phyloP scores from a whole-genome alignment of 2,329 filamentous ascomycete genomes.

The Fusarium sarcochroum region DNA sequence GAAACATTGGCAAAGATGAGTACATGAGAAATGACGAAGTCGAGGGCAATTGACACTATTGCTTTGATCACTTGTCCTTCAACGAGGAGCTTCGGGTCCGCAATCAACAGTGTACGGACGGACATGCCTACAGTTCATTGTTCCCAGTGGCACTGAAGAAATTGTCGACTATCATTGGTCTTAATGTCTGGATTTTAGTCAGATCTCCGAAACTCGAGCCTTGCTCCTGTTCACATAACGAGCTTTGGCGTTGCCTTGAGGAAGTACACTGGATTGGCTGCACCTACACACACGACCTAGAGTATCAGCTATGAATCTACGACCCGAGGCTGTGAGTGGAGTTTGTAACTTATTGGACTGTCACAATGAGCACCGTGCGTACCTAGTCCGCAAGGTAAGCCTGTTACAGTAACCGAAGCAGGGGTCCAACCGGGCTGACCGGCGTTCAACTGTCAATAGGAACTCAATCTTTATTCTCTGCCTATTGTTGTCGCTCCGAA shows the following conservation, averaged over 20 bases:
- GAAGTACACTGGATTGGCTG: neutral
- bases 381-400: constrained; percentile 7
- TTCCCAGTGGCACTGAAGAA: neutral
- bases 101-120: neutral
- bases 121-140: neutral
- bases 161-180: neutral
- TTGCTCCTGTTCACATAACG: neutral
- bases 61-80: neutral
- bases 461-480: constrained; percentile 19
- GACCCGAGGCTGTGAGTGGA: neutral
- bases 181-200: neutral
- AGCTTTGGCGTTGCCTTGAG: no score
- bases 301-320: neutral
- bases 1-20: constrained; percentile 36
- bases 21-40: constrained; percentile 29
- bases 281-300: neutral
- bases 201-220: neutral
- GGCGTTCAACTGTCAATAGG: constrained; percentile 37
- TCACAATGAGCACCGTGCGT: constrained; percentile 29
- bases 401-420: constrained; percentile 18
- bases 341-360: constrained; percentile 5
- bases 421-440: constrained; percentile 27
- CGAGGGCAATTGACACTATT: constrained; percentile 37
- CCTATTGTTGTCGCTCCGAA: constrained; percentile 20
- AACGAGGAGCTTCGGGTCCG: constrained; percentile 1